Conservation (phyloP, 495 filamentous ascomycete species). For the Aspergillus mulundensis region DNA sequence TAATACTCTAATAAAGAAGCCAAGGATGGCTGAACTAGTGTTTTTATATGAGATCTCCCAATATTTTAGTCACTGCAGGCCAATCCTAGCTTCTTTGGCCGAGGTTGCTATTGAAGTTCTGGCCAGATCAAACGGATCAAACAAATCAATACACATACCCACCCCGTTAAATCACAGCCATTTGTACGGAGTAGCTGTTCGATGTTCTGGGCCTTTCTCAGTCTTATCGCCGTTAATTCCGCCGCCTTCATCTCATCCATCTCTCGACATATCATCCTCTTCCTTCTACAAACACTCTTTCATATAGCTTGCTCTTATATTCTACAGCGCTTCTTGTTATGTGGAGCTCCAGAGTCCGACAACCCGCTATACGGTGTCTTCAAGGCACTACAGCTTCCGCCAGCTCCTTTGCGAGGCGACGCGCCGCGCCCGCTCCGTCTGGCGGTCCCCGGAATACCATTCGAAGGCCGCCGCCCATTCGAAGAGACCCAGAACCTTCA, state of each 20-base stretch:
- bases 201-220: background rate
- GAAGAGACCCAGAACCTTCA: constrained; percentile 8
- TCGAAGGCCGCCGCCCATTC: constrained; percentile 23
- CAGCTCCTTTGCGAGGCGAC: constrained; percentile 28
- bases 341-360: constrained; percentile 30
- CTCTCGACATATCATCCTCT: background rate
- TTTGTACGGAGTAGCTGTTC: background rate
- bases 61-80: no score
- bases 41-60: no score
- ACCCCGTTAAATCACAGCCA: no score
- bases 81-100: no score
- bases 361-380: constrained; percentile 20
- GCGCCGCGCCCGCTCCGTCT: constrained; percentile 18
- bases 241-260: constrained; percentile 25
- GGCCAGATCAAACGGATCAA: no score
- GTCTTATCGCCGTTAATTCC: constrained; percentile 37
- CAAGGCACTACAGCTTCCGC: constrained; percentile 28
- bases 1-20: no score
- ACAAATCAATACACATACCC: no score
- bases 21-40: no score
- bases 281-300: background rate
- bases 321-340: constrained; percentile 11
- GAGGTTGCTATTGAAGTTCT: no score
- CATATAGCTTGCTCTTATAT: background rate
- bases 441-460: constrained; percentile 33